phyloP scores from a whole-genome alignment of 2,329 filamentous ascomycete genomes.

The Fusarium newnesense region DNA sequence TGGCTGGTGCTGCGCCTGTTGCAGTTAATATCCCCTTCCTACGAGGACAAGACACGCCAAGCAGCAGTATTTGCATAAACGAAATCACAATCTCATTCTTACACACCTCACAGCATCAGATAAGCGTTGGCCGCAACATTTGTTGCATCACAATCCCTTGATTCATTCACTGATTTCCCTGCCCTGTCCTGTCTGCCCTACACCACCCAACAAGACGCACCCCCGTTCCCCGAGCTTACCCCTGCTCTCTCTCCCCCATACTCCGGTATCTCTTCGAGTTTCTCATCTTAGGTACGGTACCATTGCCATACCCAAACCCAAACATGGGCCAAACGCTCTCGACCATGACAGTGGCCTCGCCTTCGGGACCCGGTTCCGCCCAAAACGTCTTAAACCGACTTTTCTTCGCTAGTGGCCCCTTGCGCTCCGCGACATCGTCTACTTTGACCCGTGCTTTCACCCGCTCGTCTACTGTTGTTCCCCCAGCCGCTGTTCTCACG shows the following conservation, averaged over 20 bases:
- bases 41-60: neutral
- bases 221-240: constrained; percentile 26
- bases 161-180: constrained; percentile 26
- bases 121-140: constrained; percentile 20
- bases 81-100: neutral
- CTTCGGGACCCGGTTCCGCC: constrained; percentile 43
- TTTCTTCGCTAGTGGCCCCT: constrained; percentile 48
- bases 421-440: constrained; percentile 43
- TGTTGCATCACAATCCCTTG: constrained; percentile 27
- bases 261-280: constrained; percentile 36
- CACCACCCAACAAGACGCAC: constrained; percentile 29
- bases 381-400: constrained; percentile 49
- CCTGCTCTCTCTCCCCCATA: constrained; percentile 34
- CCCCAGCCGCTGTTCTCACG: constrained; percentile 26
- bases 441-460: constrained; percentile 28
- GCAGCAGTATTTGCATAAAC: constrained; percentile 2
- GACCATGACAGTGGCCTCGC: constrained; percentile 41
- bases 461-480: constrained; percentile 31
- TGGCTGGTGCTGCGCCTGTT: neutral
- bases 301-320: constrained; percentile 16
- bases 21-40: constrained; percentile 5
- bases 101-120: constrained; percentile 14
- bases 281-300: constrained; percentile 22
- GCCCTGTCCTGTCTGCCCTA: constrained; percentile 21
- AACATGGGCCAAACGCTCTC: constrained; percentile 44